These are phyloP conservation scores for Phalaenopsis equestris DNA, from an alignment of 106 monocot genomes.

Conservation along the genomic window DNA sequence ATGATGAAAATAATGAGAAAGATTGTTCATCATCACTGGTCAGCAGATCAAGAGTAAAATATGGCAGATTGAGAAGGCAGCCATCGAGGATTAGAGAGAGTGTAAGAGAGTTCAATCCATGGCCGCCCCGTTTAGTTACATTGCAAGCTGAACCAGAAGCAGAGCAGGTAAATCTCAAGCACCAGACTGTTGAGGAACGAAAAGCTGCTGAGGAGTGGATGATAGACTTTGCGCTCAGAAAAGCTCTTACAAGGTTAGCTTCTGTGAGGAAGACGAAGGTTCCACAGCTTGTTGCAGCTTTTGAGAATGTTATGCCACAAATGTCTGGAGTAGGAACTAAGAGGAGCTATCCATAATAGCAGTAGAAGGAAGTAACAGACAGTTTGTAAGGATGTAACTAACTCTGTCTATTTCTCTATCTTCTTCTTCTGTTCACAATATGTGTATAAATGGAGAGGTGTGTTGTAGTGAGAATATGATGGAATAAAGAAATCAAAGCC, in stretches of 20 bases:
- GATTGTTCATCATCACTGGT: not conserved
- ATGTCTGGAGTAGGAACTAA: not conserved
- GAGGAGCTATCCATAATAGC: no score
- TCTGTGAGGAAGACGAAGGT: conserved; percentile 51
- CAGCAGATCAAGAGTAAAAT: conserved; percentile 8
- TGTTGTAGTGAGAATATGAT: no score
- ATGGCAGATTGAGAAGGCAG: conserved; percentile 12
- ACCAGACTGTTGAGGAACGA: conserved; percentile 45
- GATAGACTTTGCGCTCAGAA: conserved; percentile 51
- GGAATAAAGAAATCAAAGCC: no score
- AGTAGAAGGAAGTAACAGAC: no score
- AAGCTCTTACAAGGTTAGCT: conserved; percentile 35
- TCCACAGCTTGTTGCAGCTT: conserved; percentile 57
- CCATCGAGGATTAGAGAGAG: conserved; percentile 4
- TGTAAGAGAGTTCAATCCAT: conserved; percentile 23
- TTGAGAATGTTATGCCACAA: conserved; percentile 40
- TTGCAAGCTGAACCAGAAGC: conserved; percentile 30
- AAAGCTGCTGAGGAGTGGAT: conserved; percentile 71
- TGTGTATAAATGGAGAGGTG: no score
- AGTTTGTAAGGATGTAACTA: no score
- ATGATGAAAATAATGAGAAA: not conserved
- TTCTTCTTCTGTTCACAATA: no score
- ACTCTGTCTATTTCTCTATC: no score
- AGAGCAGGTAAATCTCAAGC: conserved; percentile 61
- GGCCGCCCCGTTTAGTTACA: conserved; percentile 27